phyloP scores from a whole-genome alignment of 257 asterid species.

The Handroanthus guayacan region DNA sequence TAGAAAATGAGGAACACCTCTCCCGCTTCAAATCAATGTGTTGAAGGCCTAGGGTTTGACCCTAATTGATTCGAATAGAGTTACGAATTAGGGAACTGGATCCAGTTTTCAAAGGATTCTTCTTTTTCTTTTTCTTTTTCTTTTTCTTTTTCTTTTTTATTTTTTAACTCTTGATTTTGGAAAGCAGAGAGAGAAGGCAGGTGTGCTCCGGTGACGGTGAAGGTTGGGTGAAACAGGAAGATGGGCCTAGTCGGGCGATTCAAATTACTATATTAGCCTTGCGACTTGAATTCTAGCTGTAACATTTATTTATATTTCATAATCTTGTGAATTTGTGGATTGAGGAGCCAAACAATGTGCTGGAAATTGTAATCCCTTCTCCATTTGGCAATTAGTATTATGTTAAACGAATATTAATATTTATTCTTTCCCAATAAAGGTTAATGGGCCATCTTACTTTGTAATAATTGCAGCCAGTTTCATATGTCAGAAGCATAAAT shows the following conservation, averaged over 20 bases:
- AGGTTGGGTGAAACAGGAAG: constrained; percentile 20
- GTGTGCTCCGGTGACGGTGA: constrained; percentile 46
- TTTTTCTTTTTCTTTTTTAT: not conserved
- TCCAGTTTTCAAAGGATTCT: constrained; percentile 22
- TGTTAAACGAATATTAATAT: too few species aligned
- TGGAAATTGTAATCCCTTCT: not conserved
- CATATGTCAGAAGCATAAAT: too few species aligned
- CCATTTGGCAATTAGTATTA: too few species aligned
- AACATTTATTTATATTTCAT: not conserved
- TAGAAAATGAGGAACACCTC: constrained; percentile 40
- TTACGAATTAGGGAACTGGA: constrained; percentile 29
- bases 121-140: too few species aligned
- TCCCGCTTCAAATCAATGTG: constrained; percentile 46
- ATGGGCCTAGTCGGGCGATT: constrained; percentile 6
- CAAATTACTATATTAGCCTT: constrained; percentile 37
- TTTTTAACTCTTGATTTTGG: constrained; percentile 12
- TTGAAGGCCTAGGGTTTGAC: constrained; percentile 26
- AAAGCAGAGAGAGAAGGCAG: constrained; percentile 26
- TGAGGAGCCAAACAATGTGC: not conserved
- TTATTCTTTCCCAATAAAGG: too few species aligned
- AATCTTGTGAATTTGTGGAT: too few species aligned
- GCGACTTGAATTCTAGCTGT: not conserved
- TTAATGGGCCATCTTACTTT: too few species aligned
- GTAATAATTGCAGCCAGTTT: too few species aligned
- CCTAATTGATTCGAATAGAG: constrained; percentile 8